A percentile compares a stretch with the other conserved stretches of the same genome.
Conservation (phyloP, 495 filamentous ascomycete genomes). For the Penicillium pulvis region DNA sequence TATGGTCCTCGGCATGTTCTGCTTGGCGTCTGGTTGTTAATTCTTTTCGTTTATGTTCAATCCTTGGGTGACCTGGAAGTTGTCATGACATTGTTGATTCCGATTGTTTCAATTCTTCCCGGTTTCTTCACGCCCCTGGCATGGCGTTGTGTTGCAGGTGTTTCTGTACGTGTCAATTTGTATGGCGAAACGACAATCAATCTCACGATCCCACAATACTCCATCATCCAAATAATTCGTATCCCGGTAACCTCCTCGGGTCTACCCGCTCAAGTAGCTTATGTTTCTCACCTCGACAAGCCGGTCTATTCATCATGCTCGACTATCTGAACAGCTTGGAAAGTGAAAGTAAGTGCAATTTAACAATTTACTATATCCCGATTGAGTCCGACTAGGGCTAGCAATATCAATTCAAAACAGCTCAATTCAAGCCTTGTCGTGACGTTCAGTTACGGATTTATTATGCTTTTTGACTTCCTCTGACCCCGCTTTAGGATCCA, state of each 20-base stretch:
- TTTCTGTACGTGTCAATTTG: slow-evolving; percentile 22
- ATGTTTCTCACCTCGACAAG: neutral
- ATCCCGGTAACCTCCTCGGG: neutral
- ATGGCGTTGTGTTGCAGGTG: slow-evolving; percentile 18
- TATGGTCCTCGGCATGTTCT: slow-evolving; percentile 24
- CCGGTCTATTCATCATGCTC: too few species aligned
- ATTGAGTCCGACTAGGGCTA: too few species aligned
- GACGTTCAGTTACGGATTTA: neutral
- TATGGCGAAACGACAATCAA: slow-evolving; percentile 24
- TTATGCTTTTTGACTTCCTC: neutral
- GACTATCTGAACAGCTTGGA: too few species aligned
- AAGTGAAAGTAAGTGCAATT: too few species aligned
- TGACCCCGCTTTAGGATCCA: neutral
- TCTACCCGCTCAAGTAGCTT: neutral
- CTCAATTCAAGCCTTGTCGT: too few species aligned
- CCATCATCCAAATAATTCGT: neutral
- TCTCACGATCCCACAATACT: slow-evolving; percentile 11
- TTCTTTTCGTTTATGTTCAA: slow-evolving; percentile 16
- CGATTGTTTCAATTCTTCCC: neutral
- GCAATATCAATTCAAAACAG: too few species aligned
- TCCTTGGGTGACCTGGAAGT: slow-evolving; percentile 9
- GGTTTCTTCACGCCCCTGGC: slow-evolving; percentile 9
- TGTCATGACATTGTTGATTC: slow-evolving; percentile 9
- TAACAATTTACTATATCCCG: too few species aligned
- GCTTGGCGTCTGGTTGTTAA: slow-evolving; percentile 24